These are phyloP conservation scores for Fusarium sp. DNA, from an alignment of 2,329 filamentous ascomycete genomes.

Conservation along the genomic window DNA sequence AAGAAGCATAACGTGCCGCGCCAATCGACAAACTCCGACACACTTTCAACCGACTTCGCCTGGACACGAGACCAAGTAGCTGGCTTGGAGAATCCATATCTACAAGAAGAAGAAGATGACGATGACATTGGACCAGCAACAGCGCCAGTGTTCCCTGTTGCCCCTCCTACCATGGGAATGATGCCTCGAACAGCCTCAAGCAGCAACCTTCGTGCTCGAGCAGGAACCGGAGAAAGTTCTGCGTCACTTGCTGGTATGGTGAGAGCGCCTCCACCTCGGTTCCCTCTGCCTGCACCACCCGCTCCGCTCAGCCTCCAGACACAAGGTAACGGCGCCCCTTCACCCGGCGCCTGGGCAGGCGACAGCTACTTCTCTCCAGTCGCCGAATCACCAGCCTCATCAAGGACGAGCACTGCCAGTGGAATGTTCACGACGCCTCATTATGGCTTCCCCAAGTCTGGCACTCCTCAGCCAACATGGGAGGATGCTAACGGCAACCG, in stretches of 20 bases:
- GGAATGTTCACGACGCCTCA: slow-evolving; percentile 74
- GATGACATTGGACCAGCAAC: slow-evolving; percentile 63
- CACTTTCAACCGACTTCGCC: slow-evolving; percentile 79
- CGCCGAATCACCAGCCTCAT: slow-evolving; percentile 82
- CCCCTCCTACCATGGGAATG: slow-evolving; percentile 43
- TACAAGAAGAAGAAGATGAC: slow-evolving; percentile 71
- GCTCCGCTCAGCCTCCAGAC: slow-evolving; percentile 79
- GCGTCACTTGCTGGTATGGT: slow-evolving; percentile 70
- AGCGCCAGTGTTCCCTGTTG: slow-evolving; percentile 55
- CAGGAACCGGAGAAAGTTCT: slow-evolving; percentile 80
- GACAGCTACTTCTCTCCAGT: slow-evolving; percentile 96
- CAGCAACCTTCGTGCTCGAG: slow-evolving; percentile 81
- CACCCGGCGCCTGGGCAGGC: slow-evolving; percentile 73
- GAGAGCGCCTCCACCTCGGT: slow-evolving; percentile 77
- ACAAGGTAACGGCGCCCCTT: slow-evolving; percentile 62
- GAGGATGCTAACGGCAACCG: slow-evolving; percentile 83
- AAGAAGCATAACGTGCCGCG: slow-evolving; percentile 73
- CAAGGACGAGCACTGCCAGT: slow-evolving; percentile 81
- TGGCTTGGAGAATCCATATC: slow-evolving; percentile 86
- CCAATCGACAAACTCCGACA: slow-evolving; percentile 62
- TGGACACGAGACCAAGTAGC: slow-evolving; percentile 80
- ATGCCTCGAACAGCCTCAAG: slow-evolving; percentile 71
- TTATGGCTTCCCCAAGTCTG: slow-evolving; percentile 79
- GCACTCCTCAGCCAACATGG: slow-evolving; percentile 77
- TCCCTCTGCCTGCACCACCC: slow-evolving; percentile 74